Base-by-base conservation (phyloP, 1,284 basidiomycete species). In the Mycena citricolor region DNA sequence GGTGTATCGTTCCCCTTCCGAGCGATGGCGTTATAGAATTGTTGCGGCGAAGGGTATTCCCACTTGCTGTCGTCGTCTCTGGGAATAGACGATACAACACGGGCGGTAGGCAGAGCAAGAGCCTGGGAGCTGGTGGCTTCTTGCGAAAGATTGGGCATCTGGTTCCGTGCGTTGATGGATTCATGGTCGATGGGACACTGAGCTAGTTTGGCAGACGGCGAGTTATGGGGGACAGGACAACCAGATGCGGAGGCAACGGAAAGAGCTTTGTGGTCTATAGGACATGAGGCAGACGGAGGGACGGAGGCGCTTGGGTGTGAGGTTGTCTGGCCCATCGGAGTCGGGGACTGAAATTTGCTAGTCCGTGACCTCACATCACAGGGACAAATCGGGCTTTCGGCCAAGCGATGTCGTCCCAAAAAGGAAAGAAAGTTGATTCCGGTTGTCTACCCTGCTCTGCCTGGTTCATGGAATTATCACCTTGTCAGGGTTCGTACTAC, bases 31-130 rank as follows among this genome's bases (percentile, higher is more conserved):
- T 98, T 98, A 67, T 99, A 95, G 64, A 99, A 99, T 64, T 99
- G 95, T 68, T 99, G 94, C 2, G 95, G 93, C 5, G 90, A 94
- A 1, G 97, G 97, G 66, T 99, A 99, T 61, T 97, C 94, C 97
- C 97, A 99, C 55, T 63, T 76, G 35, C 51, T 66, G 42, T 60
- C 56, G 5, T 63, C 59, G 39, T 88, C 79, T 28, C 94, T 82
- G 2, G 93, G 93, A 59, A 99, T 99, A 7, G 90, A 85, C 0
- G 92, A 95, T 31, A 77, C 72, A 8, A 78, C 82, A 47, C 94
- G 81, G 26, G 84, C 75, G 0, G 82, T 88, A 4, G 93, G 87
- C 16, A 99, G 77, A 19, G 73, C 68, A 4, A 73, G 53, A 3
- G 66, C 62, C 58, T 90, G 83, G 11, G 79, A 65, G 7, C 77